These are phyloP conservation scores for Phycomyces nitens DNA, from an alignment of 192 early-diverging fungal genomes.

Conservation along the genomic window DNA sequence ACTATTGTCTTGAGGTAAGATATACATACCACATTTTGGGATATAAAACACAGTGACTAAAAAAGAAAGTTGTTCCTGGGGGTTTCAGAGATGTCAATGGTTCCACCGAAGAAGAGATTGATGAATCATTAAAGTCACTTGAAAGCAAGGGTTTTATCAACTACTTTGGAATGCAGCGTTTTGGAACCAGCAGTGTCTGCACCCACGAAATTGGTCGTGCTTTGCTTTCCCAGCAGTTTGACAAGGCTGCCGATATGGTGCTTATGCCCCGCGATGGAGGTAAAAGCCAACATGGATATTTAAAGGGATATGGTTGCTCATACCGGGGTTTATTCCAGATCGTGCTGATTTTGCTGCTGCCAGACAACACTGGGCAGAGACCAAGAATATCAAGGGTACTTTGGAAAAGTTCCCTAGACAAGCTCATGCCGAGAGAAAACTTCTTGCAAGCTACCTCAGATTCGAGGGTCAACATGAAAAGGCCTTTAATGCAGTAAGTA, in stretches of 20 bases:
- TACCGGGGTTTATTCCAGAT: conserved; percentile 45
- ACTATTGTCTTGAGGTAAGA: conserved; percentile 71
- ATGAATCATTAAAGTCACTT: conserved; percentile 61
- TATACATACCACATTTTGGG: no score
- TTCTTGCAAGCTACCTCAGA: conserved; percentile 10
- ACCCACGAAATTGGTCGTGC: conserved; percentile 81
- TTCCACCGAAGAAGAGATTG: conserved; percentile 45
- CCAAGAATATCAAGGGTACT: conserved; percentile 57
- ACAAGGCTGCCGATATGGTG: conserved; percentile 72
- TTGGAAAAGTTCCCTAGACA: conserved; percentile 62
- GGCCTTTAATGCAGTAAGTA: conserved; percentile 60
- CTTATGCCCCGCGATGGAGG: conserved; percentile 77
- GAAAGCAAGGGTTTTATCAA: conserved; percentile 86
- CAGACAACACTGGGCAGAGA: conserved; percentile 62
- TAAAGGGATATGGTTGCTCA: not conserved
- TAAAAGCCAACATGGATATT: conserved; percentile 15
- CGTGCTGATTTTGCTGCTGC: conserved; percentile 57
- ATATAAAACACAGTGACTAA: not conserved
- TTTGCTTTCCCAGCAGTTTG: conserved; percentile 71
- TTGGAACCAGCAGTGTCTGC: conserved; percentile 79
- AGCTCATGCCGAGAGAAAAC: conserved; percentile 62
- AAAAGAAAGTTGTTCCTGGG: not conserved
- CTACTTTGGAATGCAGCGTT: conserved; percentile 98
- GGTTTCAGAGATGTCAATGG: conserved; percentile 44
- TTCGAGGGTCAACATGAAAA: conserved; percentile 45